Conservation (phyloP, 2,329 filamentous ascomycete genomes). For the Trichoderma sp. region DNA sequence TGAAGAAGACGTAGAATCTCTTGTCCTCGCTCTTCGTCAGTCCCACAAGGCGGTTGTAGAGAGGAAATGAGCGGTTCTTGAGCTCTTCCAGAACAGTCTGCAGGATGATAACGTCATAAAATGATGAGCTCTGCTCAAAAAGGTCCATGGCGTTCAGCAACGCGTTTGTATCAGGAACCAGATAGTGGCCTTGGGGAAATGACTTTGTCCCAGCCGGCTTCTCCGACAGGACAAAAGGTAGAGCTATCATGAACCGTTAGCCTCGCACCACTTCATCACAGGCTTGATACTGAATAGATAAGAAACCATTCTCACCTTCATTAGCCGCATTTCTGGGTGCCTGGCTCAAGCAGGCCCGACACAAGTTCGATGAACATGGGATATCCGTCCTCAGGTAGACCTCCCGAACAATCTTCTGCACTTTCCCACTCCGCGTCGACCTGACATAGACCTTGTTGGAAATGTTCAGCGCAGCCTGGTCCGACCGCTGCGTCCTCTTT, state of each 20-base stretch:
- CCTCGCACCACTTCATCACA: not conserved
- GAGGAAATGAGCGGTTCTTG: slow-evolving; percentile 85
- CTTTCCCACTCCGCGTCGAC: slow-evolving; percentile 92
- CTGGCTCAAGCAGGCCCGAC: slow-evolving; percentile 69
- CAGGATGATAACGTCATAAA: slow-evolving; percentile 94
- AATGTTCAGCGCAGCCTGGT: slow-evolving; percentile 68
- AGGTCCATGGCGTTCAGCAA: slow-evolving; percentile 95
- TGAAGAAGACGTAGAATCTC: slow-evolving; percentile 98
- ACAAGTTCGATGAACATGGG: slow-evolving; percentile 91
- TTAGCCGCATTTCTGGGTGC: slow-evolving; percentile 80
- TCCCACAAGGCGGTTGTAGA: slow-evolving; percentile 90
- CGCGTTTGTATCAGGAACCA: slow-evolving; percentile 95
- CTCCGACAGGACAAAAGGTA: slow-evolving; percentile 85
- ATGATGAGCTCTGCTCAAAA: slow-evolving; percentile 87
- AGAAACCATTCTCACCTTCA: slow-evolving; percentile 56
- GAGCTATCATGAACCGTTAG: slow-evolving; percentile 51
- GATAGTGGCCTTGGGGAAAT: slow-evolving; percentile 87
- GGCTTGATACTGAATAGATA: not conserved
- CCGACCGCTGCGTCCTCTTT: slow-evolving; percentile 57
- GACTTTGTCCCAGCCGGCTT: slow-evolving; percentile 79
- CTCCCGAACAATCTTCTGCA: slow-evolving; percentile 97
- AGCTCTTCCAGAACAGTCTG: slow-evolving; percentile 97
- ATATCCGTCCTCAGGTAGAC: slow-evolving; percentile 96
- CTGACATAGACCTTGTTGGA: slow-evolving; percentile 95
- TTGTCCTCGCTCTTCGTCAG: slow-evolving; percentile 96